phyloP scores from a whole-genome alignment of 1,284 basidiomycete species.

The Apiotrichum montevideense region DNA sequence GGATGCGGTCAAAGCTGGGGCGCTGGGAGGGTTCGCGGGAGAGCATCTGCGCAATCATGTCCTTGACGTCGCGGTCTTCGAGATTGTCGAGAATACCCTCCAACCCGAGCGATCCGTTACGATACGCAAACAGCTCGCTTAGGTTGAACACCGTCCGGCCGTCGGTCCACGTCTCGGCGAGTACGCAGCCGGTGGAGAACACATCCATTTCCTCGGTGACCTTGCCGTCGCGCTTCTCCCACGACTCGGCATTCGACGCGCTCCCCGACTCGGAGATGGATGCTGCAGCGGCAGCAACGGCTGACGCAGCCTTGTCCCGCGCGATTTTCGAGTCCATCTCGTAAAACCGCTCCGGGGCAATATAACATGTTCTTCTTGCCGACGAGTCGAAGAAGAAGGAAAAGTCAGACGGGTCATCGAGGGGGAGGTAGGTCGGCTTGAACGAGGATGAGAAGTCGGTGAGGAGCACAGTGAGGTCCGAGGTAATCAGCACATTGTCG shows the following conservation, averaged over 20 bases:
- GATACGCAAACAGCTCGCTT: slow-evolving; percentile 91
- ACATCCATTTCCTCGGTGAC: slow-evolving; percentile 98
- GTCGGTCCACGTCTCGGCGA: slow-evolving; percentile 94
- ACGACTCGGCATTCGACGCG: slow-evolving; percentile 14
- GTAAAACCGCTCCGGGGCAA: slow-evolving; percentile 95
- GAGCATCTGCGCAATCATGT: slow-evolving; percentile 85
- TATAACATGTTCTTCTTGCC: slow-evolving; percentile 84
- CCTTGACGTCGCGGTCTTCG: slow-evolving; percentile 70
- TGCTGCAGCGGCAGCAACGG: slow-evolving; percentile 51
- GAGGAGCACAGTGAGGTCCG: slow-evolving; percentile 91
- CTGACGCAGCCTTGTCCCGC: slow-evolving; percentile 53
- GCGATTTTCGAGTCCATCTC: slow-evolving; percentile 66
- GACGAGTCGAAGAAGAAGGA: slow-evolving; percentile 98
- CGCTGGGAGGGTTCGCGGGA: slow-evolving; percentile 67
- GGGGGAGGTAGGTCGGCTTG: slow-evolving; percentile 91
- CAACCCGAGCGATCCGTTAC: slow-evolving; percentile 74
- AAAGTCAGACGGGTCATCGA: slow-evolving; percentile 96
- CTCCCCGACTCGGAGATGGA: slow-evolving; percentile 3
- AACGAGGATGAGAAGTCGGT: slow-evolving; percentile 90
- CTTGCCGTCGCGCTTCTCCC: slow-evolving; percentile 61
- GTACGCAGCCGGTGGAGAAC: slow-evolving; percentile 90
- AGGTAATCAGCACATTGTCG: slow-evolving; percentile 93
- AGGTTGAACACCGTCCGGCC: slow-evolving; percentile 90
- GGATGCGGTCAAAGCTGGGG: slow-evolving; percentile 75
- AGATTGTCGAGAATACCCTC: slow-evolving; percentile 69